phyloP scores from a whole-genome alignment of 257 asterid species.

The Euphrasia confusa region DNA sequence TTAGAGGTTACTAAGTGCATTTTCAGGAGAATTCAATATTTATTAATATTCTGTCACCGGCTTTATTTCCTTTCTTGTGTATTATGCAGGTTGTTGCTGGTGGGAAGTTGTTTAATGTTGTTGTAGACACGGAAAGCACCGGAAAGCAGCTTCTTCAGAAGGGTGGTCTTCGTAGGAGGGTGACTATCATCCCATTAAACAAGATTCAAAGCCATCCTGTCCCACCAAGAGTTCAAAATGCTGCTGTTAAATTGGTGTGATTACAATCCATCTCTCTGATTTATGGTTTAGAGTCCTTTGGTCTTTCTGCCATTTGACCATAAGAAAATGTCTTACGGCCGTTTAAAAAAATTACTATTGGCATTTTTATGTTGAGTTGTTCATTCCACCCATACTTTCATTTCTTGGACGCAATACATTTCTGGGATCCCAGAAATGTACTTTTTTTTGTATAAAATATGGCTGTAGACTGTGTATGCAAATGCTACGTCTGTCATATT shows the following conservation, averaged over 20 bases:
- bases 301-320: too few relatives aligned
- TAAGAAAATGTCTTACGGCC: too few relatives aligned
- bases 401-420: too few relatives aligned
- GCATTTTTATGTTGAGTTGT: too few relatives aligned
- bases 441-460: too few relatives aligned
- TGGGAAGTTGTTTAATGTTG: slow-evolving; percentile 83
- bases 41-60: slow-evolving; percentile 18
- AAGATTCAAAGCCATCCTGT: slow-evolving; percentile 74
- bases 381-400: too few relatives aligned
- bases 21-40: slow-evolving; percentile 10
- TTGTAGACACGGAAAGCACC: slow-evolving; percentile 87
- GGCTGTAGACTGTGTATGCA: too few relatives aligned
- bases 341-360: too few relatives aligned
- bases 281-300: background rate
- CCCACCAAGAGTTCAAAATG: slow-evolving; percentile 50
- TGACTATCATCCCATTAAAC: slow-evolving; percentile 90
- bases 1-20: slow-evolving; percentile 58
- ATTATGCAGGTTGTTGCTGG: slow-evolving; percentile 89
- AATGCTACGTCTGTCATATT: too few relatives aligned
- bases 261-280: slow-evolving; percentile 17
- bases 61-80: slow-evolving; percentile 22
- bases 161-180: slow-evolving; percentile 84
- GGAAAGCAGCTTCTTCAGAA: slow-evolving; percentile 83
- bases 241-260: slow-evolving; percentile 77
- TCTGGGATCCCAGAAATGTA: too few relatives aligned